phyloP scores from a whole-genome alignment of 164 flowering plant species.

The Sextonia rubra region DNA sequence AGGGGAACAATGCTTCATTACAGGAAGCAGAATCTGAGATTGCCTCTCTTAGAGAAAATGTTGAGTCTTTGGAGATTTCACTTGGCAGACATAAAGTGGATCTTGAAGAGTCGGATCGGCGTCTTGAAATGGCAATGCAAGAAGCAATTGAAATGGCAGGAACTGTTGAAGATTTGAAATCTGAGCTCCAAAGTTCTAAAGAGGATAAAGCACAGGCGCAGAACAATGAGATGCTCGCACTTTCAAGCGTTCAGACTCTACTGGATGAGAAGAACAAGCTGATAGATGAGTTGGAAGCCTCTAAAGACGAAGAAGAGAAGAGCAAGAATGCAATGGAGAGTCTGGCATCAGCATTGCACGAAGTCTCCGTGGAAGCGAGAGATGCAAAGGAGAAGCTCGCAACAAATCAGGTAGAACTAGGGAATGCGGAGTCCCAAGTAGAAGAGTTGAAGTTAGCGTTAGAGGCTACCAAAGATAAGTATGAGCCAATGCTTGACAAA shows the following conservation, averaged over 20 bases:
- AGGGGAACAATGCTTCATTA: conserved; percentile 55
- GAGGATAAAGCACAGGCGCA: conserved; percentile 71
- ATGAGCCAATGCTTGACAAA: conserved; percentile 68
- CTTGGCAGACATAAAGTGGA: conserved; percentile 48
- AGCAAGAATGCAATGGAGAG: conserved; percentile 92
- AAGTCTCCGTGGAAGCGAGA: conserved; percentile 81
- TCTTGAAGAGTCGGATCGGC: conserved; percentile 49
- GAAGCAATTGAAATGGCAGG: conserved; percentile 51
- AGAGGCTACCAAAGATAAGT: conserved; percentile 64
- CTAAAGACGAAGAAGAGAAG: conserved; percentile 80
- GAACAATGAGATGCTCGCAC: conserved; percentile 70
- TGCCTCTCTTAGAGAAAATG: conserved; percentile 54
- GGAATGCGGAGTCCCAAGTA: conserved; percentile 47
- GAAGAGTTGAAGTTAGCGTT: conserved; percentile 61
- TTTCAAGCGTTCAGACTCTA: conserved; percentile 56
- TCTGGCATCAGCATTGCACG: conserved; percentile 85
- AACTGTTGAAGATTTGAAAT: conserved; percentile 45
- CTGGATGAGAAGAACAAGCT: conserved; percentile 82
- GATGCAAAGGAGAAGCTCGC: conserved; percentile 73
- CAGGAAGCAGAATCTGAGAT: conserved; percentile 69
- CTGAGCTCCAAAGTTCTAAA: conserved; percentile 55
- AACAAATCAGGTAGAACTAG: conserved; percentile 53
- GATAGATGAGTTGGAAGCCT: conserved; percentile 51
- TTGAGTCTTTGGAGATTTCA: conserved; percentile 68
- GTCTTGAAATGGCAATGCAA: conserved; percentile 33